Conservation (phyloP, 495 filamentous ascomycete genomes). For the Xanthoparmelia taractica region DNA sequence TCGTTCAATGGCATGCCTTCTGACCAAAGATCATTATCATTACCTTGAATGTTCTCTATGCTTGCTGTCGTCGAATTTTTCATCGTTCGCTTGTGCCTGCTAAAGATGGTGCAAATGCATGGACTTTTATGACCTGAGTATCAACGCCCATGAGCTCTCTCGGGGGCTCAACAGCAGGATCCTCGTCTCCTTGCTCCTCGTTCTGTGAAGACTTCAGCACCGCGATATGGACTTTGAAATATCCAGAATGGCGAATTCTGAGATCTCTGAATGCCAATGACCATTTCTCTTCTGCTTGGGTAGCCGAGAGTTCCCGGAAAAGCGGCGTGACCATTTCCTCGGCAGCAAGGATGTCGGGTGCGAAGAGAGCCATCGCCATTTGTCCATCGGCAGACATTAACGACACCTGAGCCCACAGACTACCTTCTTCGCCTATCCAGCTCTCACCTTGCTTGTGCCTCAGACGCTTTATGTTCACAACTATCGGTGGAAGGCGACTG, state of each 20-base stretch:
- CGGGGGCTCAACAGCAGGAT: constrained; percentile 7
- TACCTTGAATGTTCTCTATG: neutral
- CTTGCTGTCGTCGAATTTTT: neutral
- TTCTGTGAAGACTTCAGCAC: constrained; percentile 14
- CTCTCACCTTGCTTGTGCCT: neutral
- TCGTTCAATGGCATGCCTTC: neutral
- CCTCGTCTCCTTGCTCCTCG: constrained; percentile 7
- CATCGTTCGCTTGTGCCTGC: neutral
- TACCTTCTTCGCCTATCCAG: constrained; percentile 4
- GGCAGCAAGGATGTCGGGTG: constrained; percentile 6
- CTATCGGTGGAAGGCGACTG: constrained; percentile 6
- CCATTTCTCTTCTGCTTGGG: neutral
- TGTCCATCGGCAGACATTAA: constrained; percentile 13
- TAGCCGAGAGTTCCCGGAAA: neutral
- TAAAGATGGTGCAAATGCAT: constrained; percentile 2
- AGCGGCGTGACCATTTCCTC: constrained; percentile 9
- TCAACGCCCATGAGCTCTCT: constrained; percentile 12
- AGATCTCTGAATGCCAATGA: constrained; percentile 6
- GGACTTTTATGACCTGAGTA: constrained; percentile 9
- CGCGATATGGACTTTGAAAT: constrained; percentile 15
- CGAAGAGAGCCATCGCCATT: constrained; percentile 14
- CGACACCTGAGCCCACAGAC: constrained; percentile 13
- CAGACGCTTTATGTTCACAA: neutral
- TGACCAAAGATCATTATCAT: neutral
- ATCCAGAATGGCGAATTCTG: constrained; percentile 7